Base-by-base conservation (phyloP, 2,329 filamentous ascomycete genomes). In the Furcasterigmium sp. region DNA sequence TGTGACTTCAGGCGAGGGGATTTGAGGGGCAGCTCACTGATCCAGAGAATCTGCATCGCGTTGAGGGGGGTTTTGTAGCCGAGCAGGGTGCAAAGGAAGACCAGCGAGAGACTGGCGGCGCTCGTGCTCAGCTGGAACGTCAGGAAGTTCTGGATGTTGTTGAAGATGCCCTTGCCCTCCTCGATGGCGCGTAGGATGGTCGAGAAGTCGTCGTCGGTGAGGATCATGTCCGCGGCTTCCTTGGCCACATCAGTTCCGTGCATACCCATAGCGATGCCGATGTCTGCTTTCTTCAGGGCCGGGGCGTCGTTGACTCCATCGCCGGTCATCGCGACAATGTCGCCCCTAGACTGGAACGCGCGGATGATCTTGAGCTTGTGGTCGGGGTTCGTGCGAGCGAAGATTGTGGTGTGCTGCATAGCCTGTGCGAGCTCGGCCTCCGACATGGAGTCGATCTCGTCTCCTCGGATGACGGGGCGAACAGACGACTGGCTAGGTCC, bases 21-120 rank as follows among this genome's bases (percentile, higher is more conserved):
- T 11, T 5, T 7, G 10, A 19, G 3, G 14, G 38, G 26, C 13
- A 2, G 78, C 89, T 70, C 71, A 96, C 91, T 98, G 58, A 98
- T 98, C 93, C 93, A 98, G 34, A 98, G 77, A 70, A 98, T 98
- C 69, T 98, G 93, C 93, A 98, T 98, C 39, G 93, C 90, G 62
- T 98, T 98, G 47, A 98, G 75, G 37, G 93, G 94, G 60, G 93
- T 95, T 67, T 89, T 91, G 69, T 94, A 93, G 30, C 93, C 93
- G 48, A 96, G 77, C 53, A 88, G 85, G 23, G 90, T 96, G 72
- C 91, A 96, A 56, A 98, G 67, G 53, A 98, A 80, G 15, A 98
- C 93, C 42, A 98, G 75, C 45, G 87, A 89, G 52, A 98, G 72
- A 48, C 93, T 90, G 43, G 94, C 93, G 17, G 94, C 93, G 61